Evolutionary conservation across 768 basidiomycete genomes (phyloP), one percentile per base, ranked within the genome.

Genomic region (Dioszegia aurantiaca): DNA sequence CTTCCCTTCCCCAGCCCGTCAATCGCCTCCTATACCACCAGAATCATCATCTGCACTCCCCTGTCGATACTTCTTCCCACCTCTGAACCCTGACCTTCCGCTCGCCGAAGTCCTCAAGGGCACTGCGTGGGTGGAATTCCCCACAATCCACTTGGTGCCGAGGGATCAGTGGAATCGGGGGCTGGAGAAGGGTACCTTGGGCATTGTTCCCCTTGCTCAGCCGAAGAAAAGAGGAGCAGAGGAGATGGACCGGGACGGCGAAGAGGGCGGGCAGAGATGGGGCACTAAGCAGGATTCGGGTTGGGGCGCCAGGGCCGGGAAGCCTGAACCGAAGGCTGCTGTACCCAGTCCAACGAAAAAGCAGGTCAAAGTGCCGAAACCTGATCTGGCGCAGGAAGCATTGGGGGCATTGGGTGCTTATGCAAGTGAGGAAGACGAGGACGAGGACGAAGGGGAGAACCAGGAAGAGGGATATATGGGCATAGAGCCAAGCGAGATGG

Each of bases 51-150:
- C 43, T 39, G 24, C 31, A n/a, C n/a, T n/a, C 14, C 6, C 27
- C 47, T 21, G 51, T 49, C 17, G 58, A 36, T 53, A 59, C 4
- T 69, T 59, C 59, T 87, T 84, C 70, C 82, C 86, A 69, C 81
- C 81, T 31, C 76, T 91, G 12, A 83, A 87, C 49, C 77, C 82
- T 2, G 70, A 76, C 3, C 64, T 80, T 41, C 73, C 80, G 23
- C 79, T 93, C 26, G 67, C 72, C 10, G 66, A 71, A 24, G 75
- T 81, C 8, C 78, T 94, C 43, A 80, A 78, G 33, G 77, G 83
- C 48, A 87, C 83, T 41, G 79, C 83, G 27, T 90, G 91, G 74
- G 81, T 87, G 30, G 91, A 94, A 74, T 94, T 83, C 68, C 91
- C 91, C 6, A 85, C 85, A 1, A 83, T 94, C 43, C 86, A 90